These are phyloP conservation scores for Astrocystis sublimbata DNA, from an alignment of 495 filamentous ascomycete species.

Conservation along the genomic window DNA sequence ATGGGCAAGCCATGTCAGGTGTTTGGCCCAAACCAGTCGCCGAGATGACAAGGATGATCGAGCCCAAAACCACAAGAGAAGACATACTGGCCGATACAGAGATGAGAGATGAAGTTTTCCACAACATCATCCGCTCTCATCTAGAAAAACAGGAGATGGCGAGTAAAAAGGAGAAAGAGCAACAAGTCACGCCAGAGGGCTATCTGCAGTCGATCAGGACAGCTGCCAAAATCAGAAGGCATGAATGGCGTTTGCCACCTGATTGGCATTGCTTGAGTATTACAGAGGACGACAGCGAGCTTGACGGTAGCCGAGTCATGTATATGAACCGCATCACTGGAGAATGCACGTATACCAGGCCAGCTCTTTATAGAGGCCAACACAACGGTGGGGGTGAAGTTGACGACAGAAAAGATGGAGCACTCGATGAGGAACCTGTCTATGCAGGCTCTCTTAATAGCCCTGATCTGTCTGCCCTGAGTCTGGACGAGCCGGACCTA, in stretches of 20 bases:
- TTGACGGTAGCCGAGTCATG: neutral
- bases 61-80: neutral
- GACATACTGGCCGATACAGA: neutral
- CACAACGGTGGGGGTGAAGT: neutral
- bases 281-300: neutral
- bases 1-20: neutral
- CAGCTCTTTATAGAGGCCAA: neutral
- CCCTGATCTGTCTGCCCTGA: neutral
- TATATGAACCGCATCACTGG: neutral
- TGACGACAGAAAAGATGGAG: neutral
- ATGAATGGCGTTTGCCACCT: neutral
- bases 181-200: neutral
- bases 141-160: neutral
- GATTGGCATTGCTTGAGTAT: neutral
- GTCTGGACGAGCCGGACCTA: neutral
- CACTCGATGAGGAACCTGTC: too few relatives aligned
- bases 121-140: neutral
- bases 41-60: neutral
- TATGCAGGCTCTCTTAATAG: neutral
- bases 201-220: neutral
- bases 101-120: neutral
- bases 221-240: neutral
- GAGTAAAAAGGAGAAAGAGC: neutral
- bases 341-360: neutral
- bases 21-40: neutral